A percentile compares a stretch with the other conserved stretches of the same genome.
These are phyloP conservation scores for Alternaria atra DNA, from an alignment of 2,329 filamentous ascomycete species.

Conservation along the genomic window DNA sequence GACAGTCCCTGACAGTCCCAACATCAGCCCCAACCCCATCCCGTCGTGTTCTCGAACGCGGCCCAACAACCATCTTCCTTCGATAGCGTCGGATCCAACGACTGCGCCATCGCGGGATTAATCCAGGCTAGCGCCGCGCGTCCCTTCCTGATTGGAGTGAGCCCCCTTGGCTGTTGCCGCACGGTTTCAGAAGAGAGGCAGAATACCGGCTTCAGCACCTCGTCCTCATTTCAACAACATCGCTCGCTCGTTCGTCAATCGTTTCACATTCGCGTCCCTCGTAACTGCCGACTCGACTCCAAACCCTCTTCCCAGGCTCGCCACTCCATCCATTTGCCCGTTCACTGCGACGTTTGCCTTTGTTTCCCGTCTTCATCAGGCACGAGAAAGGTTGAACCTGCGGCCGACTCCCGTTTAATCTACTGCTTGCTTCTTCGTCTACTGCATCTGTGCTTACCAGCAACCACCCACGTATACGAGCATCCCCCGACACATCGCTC, in stretches of 20 bases:
- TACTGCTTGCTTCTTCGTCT: slow-evolving; percentile 1
- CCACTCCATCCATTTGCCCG: neutral
- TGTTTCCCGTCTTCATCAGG: slow-evolving; percentile 27
- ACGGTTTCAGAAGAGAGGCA: slow-evolving; percentile 37
- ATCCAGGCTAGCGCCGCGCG: slow-evolving; percentile 36
- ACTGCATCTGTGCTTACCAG: slow-evolving; percentile 11
- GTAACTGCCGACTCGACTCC: slow-evolving; percentile 3
- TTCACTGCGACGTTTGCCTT: slow-evolving; percentile 19
- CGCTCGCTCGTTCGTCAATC: slow-evolving; percentile 40
- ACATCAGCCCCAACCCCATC: neutral
- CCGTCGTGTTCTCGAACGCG: slow-evolving; percentile 32
- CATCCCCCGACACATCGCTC: neutral
- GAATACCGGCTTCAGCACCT: slow-evolving; percentile 35
- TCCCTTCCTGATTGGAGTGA: slow-evolving; percentile 38
- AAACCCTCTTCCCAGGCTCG: neutral
- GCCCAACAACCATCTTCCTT: slow-evolving; percentile 29
- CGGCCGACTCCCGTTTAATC: slow-evolving; percentile 43
- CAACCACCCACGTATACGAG: neutral
- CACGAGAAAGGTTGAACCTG: slow-evolving; percentile 50
- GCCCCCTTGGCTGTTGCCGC: slow-evolving; percentile 31
- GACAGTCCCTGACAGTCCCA: neutral
- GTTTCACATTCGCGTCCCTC: slow-evolving; percentile 45
- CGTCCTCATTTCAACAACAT: slow-evolving; percentile 28
- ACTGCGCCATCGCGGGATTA: slow-evolving; percentile 17
- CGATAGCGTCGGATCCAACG: slow-evolving; percentile 22